Evolutionary conservation across 768 basidiomycete species (phyloP), one percentile per base, ranked within the genome.

Genomic region (Gelatoporia subvermispora): DNA sequence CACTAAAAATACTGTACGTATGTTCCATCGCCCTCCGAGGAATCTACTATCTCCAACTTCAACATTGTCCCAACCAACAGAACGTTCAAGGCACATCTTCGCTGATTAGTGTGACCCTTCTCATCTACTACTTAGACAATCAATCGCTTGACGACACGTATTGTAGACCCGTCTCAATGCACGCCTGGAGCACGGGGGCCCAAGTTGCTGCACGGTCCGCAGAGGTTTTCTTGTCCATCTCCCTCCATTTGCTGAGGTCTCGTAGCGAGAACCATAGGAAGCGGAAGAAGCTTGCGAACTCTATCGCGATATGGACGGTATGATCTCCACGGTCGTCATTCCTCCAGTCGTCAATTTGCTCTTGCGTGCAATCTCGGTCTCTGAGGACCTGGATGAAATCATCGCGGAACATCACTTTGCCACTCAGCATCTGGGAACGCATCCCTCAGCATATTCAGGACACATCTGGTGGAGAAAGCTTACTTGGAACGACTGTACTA

Each of bases 201-300:
- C 47, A 48, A 13, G n/a, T n/a, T 9, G 23, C 38, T 5, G 47
- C 47, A 9, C 40, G 47, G 20, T 10, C 13, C 2, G 15, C 36
- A 15, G 49, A 4, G 2, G 7, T 34, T 4, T 39, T 18, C 21
- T 9, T 15, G 13, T 49, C 35, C 4, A 18, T 18, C 35, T n/a
- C 16, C 39, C 24, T 35, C 5, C 3, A 41, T 2, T n/a, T 35
- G 16, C 8, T 8, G 23, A 50, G 34, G 41, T 67, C 62, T 3
- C 56, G 54, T 17, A 61, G 43, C 21, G 64, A 64, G 42, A 67
- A 64, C 66, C 66, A 66, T 35, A 66, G 43, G 10, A 62, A 45
- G 16, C 66, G 64, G 18, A 55, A 34, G 22, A 63, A 24, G 28
- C 50, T 55, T 31, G 61, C 55, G 18, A 59, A 59, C 9, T 51